Percentiles rank a stretch among this genome's conserved stretches.
Conservation (phyloP, 1,284 basidiomycete genomes). For the Ustilago hordei region DNA sequence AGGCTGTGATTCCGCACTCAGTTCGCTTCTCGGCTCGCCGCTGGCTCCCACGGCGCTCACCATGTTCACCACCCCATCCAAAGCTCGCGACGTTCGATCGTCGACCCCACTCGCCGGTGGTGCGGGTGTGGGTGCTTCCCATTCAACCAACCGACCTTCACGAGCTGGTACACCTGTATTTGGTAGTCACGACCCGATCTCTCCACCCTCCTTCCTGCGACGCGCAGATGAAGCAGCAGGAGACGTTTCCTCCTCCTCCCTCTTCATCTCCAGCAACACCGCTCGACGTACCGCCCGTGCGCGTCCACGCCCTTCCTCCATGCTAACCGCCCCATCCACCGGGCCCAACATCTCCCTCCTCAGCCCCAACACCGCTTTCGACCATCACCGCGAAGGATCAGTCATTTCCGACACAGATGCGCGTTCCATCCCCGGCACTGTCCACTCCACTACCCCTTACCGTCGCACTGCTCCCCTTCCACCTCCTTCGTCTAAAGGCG, state of each 20-base stretch:
- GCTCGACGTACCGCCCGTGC: slow-evolving; percentile 21
- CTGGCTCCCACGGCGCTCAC: background rate
- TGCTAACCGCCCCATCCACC: slow-evolving; percentile 21
- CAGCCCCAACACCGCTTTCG: slow-evolving; percentile 24
- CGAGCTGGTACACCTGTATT: slow-evolving; percentile 46
- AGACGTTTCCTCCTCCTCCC: slow-evolving; percentile 34
- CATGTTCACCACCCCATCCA: slow-evolving; percentile 51
- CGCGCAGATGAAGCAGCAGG: slow-evolving; percentile 17
- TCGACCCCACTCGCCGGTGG: slow-evolving; percentile 33
- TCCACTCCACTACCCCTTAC: slow-evolving; percentile 17
- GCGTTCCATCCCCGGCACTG: slow-evolving; percentile 37
- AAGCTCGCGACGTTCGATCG: slow-evolving; percentile 33
- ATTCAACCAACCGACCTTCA: slow-evolving; percentile 23
- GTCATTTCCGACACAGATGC: slow-evolving; percentile 38
- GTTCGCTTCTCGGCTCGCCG: background rate
- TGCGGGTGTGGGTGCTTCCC: slow-evolving; percentile 17
- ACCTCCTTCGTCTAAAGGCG: slow-evolving; percentile 10
- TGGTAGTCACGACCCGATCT: slow-evolving; percentile 29
- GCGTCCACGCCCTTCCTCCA: slow-evolving; percentile 38
- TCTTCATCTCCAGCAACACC: slow-evolving; percentile 12
- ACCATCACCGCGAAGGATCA: slow-evolving; percentile 22
- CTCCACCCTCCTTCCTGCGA: slow-evolving; percentile 30
- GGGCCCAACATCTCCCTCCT: slow-evolving; percentile 35
- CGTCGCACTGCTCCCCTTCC: slow-evolving; percentile 6
- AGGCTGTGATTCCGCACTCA: no score